These are phyloP conservation scores for Globisporangium takayamanum DNA, from an alignment of 352 stramenopile species.

Conservation along the genomic window DNA sequence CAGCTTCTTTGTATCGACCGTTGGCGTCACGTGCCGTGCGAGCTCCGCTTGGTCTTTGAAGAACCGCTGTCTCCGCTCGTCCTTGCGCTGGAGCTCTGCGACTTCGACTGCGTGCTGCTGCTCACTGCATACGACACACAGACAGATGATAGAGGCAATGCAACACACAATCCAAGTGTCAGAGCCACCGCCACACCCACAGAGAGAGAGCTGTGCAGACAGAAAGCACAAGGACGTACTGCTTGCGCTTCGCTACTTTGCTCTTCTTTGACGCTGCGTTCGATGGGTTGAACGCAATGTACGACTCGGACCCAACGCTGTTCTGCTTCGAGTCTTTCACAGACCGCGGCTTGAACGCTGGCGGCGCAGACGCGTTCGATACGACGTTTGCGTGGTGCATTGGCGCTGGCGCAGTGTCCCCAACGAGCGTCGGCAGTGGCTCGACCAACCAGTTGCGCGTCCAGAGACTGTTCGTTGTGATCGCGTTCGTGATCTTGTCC, in stretches of 20 bases:
- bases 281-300: constrained; percentile 43
- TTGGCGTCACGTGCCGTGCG: constrained; percentile 53
- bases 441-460: constrained; percentile 80
- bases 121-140: not conserved
- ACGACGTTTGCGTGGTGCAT: constrained; percentile 13
- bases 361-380: constrained; percentile 6
- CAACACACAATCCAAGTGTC: not conserved
- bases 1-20: constrained; percentile 61
- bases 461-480: constrained; percentile 80
- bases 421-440: constrained; percentile 61
- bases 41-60: constrained; percentile 64
- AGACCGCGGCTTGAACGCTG: constrained; percentile 1
- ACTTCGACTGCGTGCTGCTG: constrained; percentile 24
- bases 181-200: not conserved
- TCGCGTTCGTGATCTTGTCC: constrained; percentile 76
- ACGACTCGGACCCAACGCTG: constrained; percentile 17
- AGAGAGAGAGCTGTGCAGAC: not conserved
- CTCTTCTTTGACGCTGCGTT: constrained; percentile 32
- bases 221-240: constrained; percentile 17
- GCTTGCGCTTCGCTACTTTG: constrained; percentile 53
- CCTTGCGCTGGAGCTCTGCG: constrained; percentile 55
- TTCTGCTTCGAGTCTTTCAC: constrained; percentile 12
- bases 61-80: constrained; percentile 71
- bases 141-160: constrained; percentile 1
- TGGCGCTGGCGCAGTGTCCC: constrained; percentile 25